Evolutionary conservation across 2,329 filamentous ascomycete genomes (phyloP), one percentile per base, ranked within the genome.

Genomic region (Hypoxylon sp.): DNA sequence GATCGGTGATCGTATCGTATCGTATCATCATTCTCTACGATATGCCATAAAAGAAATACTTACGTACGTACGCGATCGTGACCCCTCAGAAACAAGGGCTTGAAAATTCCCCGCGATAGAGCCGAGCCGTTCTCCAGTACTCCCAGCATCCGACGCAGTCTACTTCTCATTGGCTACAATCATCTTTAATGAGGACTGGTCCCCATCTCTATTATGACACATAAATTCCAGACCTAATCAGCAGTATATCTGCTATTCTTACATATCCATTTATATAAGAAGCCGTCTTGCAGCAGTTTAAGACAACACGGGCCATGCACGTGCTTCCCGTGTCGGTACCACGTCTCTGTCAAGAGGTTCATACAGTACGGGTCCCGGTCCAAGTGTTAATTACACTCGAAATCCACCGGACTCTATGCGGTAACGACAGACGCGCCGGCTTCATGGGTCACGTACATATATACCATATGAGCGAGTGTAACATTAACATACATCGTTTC

Each of bases 81-180:
- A 41, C 26, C 63, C 56, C 47, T 58, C 28, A 68, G 59, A 67
- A 53, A 69, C 62, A 69, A 65, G 62, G 62, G 65, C 55, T 24
- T 60, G 54, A 41, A 55, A 72, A 74, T 70, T 71, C 71, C 70
- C 71, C 72, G 72, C 68, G 70, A 72, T 73, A 72, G 71, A 74
- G 71, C 72, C 72, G 72, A 71, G 72, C 62, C 68, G 65, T 69
- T 74, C 67, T 71, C 60, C 65, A 60, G 59, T 54, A 44, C 55
- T 62, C 53, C 46, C 59, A 65, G 59, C 44, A 56, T 56, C 56
- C 56, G 65, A 58, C 50, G 48, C 58, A 56, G 56, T 56, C 32
- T 43, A 28, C 8, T 50, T 41, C 56, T 59, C 28, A 68, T 65
- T 68, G 65, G 65, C 56, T 54, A 56, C 24, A 32, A 20, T 47